Evolutionary conservation across 331 rosid species (phyloP).

Genomic region (Spiraea crenata): DNA sequence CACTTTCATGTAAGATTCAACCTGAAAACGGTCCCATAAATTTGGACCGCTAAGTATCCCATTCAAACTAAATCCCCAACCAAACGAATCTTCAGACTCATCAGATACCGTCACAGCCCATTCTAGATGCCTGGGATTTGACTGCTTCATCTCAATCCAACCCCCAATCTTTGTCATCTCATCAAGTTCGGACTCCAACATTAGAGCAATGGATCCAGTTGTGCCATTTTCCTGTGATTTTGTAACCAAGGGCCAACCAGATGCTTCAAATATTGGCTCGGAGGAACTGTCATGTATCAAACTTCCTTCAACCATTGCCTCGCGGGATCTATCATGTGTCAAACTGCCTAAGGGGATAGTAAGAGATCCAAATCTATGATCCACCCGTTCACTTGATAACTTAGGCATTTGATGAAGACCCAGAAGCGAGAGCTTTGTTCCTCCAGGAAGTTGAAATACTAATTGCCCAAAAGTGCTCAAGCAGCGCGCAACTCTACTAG

Average conservation of each 20-base stretch:
- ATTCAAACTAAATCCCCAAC: conserved; percentile 74
- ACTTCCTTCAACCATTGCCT: conserved; percentile 32
- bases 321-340: conserved; percentile 24
- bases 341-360: conserved; percentile 44
- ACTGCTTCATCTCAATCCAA: conserved; percentile 71
- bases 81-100: conserved; percentile 65
- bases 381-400: conserved; percentile 27
- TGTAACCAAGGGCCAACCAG: conserved; percentile 20
- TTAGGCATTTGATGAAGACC: conserved; percentile 56
- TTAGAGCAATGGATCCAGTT: conserved; percentile 54
- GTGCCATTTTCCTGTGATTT: conserved; percentile 22
- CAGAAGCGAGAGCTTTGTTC: conserved; percentile 65
- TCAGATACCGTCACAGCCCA: conserved; percentile 68
- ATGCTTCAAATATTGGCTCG: conserved; percentile 40
- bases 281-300: conserved; percentile 9
- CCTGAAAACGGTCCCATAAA: conserved; percentile 51
- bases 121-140: conserved; percentile 40
- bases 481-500: conserved; percentile 34
- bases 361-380: conserved; percentile 39
- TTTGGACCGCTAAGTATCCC: conserved; percentile 49
- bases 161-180: conserved; percentile 64
- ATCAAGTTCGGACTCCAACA: conserved; percentile 62
- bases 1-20: conserved; percentile 67
- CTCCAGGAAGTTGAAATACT: conserved; percentile 54
- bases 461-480: conserved; percentile 72